Evolutionary conservation across 352 stramenopile species (phyloP).

Genomic region (Achlya hypogyna): DNA sequence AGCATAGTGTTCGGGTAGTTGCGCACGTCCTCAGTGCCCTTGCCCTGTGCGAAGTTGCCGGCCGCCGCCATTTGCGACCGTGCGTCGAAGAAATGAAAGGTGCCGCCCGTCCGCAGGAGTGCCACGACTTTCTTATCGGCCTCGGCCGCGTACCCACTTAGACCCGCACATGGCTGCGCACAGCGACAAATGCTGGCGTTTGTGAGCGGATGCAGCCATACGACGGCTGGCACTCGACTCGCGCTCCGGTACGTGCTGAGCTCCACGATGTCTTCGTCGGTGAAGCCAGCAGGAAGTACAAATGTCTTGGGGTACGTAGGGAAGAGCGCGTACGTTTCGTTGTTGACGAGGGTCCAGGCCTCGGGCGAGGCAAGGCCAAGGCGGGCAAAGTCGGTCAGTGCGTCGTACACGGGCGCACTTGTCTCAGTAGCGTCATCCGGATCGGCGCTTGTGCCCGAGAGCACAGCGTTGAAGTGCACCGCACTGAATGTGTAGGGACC

Average conservation of each 20-base stretch:
- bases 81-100: conserved; percentile 83
- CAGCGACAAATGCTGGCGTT: conserved; percentile 85
- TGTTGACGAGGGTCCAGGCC: conserved; percentile 76
- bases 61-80: conserved; percentile 74
- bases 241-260: conserved; percentile 90
- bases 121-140: conserved; percentile 77
- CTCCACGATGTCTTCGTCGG: conserved; percentile 83
- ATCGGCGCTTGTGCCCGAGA: conserved; percentile 23
- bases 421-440: conserved; percentile 38
- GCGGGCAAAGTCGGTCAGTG: conserved; percentile 69
- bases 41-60: conserved; percentile 87
- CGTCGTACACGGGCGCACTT: conserved; percentile 53
- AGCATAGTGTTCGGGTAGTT: conserved; percentile 93
- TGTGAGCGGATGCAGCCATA: conserved; percentile 88
- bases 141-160: conserved; percentile 73
- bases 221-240: conserved; percentile 88
- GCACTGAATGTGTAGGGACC: conserved; percentile 69
- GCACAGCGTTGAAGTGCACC: conserved; percentile 29
- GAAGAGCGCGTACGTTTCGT: conserved; percentile 84
- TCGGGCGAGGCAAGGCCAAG: conserved; percentile 62
- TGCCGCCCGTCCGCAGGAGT: conserved; percentile 59
- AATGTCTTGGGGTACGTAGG: conserved; percentile 91
- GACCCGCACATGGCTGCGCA: conserved; percentile 70
- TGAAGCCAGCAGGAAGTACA: conserved; percentile 86
- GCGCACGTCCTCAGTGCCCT: conserved; percentile 92